These are phyloP conservation scores for Neurospora pannonica DNA, from an alignment of 495 filamentous ascomycete species.

Conservation along the genomic window DNA sequence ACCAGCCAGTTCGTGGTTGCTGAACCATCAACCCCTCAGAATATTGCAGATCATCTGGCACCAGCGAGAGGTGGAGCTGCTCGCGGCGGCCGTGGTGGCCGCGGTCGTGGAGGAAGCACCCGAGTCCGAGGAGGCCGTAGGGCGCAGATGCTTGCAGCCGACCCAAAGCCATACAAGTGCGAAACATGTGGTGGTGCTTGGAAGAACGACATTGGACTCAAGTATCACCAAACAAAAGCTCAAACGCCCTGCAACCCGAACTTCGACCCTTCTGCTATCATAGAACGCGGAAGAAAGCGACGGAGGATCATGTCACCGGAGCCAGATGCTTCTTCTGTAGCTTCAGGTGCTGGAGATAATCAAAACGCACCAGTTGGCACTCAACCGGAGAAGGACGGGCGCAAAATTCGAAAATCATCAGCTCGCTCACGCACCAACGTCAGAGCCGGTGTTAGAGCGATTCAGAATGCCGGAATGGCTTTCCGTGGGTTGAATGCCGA, in stretches of 20 bases:
- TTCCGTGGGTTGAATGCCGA: background rate
- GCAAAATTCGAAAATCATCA: conserved; percentile 3
- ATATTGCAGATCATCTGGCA: background rate
- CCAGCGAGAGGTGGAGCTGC: background rate
- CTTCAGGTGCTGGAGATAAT: conserved; percentile 29
- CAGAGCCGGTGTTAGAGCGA: background rate
- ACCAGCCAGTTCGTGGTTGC: background rate
- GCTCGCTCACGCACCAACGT: background rate
- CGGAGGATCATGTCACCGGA: conserved; percentile 13
- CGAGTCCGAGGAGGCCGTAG: conserved; percentile 11
- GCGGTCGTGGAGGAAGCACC: conserved; percentile 9
- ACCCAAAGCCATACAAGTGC: conserved; percentile 28
- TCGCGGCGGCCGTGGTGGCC: conserved; percentile 9
- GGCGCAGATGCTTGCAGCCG: conserved; percentile 3
- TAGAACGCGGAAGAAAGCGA: conserved; percentile 15
- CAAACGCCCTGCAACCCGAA: conserved; percentile 40
- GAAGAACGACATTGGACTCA: conserved; percentile 44
- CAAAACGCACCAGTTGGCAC: conserved; percentile 19
- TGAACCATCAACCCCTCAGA: conserved; percentile 3
- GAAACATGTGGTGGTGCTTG: conserved; percentile 38
- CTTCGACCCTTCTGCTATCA: conserved; percentile 24
- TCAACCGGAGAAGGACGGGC: conserved; percentile 1
- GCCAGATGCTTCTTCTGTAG: conserved; percentile 10
- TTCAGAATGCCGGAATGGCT: background rate
- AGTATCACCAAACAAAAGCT: conserved; percentile 43